phyloP scores from a whole-genome alignment of 495 filamentous ascomycete genomes.

The Staphylotrichum longicolle region DNA sequence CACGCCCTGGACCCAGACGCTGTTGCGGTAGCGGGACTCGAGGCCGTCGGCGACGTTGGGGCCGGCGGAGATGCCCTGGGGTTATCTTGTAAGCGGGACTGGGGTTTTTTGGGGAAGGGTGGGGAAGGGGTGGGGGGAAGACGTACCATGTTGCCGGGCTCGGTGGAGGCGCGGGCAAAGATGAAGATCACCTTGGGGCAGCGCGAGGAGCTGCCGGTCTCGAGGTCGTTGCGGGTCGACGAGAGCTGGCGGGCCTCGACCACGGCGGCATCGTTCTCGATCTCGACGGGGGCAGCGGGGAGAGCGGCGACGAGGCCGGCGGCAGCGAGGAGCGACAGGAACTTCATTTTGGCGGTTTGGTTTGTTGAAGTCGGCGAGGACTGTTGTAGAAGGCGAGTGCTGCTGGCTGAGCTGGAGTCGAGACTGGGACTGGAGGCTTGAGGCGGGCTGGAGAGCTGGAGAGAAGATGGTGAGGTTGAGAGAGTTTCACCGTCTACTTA shows the following conservation, averaged over 20 bases:
- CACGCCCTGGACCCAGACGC: constrained; percentile 38
- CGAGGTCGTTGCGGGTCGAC: constrained; percentile 14
- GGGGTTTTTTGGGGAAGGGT: background rate
- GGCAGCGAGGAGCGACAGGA: constrained; percentile 14
- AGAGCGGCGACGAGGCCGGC: constrained; percentile 18
- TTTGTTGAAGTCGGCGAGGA: background rate
- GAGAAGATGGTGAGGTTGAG: background rate
- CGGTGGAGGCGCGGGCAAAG: constrained; percentile 44
- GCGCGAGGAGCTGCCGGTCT: constrained; percentile 10
- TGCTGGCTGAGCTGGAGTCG: background rate
- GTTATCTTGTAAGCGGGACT: constrained; percentile 10
- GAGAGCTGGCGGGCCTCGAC: constrained; percentile 12
- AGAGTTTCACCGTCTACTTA: constrained; percentile 6
- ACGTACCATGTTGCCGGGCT: constrained; percentile 51
- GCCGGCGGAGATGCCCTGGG: constrained; percentile 30
- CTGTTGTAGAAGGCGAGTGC: background rate
- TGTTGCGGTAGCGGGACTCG: constrained; percentile 27
- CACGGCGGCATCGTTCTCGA: background rate
- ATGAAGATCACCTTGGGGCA: constrained; percentile 53
- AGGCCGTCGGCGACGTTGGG: constrained; percentile 32
- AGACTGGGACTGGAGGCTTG: background rate
- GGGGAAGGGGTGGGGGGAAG: background rate
- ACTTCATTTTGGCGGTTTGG: constrained; percentile 19
- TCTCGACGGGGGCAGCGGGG: constrained; percentile 8
- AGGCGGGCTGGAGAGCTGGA: background rate